Percentiles rank a stretch among this genome's conserved stretches.
Evolutionary conservation across 768 basidiomycete species (phyloP).

Genomic region (Pholiota conissans): DNA sequence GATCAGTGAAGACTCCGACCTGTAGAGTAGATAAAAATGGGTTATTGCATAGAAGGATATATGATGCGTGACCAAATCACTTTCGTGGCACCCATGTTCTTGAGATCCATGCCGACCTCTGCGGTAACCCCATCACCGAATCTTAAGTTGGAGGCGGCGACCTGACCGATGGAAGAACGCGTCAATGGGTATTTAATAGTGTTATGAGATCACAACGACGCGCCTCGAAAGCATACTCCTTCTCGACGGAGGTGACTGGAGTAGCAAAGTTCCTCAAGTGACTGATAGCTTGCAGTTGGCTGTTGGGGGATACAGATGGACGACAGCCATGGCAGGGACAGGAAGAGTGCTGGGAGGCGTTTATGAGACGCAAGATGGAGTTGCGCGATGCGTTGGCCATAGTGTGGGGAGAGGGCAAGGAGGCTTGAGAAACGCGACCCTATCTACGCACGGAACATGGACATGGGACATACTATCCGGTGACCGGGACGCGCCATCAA

Average conservation of each 20-base stretch:
- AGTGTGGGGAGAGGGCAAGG: constrained; percentile 13
- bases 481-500: neutral
- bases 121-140: constrained; percentile 90
- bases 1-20: constrained; percentile 95
- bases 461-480: neutral
- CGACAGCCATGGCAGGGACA: constrained; percentile 82
- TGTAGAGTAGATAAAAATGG: constrained; percentile 31
- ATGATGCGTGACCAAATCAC: constrained; percentile 31
- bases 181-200: neutral
- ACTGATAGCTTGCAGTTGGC: constrained; percentile 47
- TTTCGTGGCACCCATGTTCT: constrained; percentile 90
- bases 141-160: constrained; percentile 84
- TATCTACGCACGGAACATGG: neutral
- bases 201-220: constrained; percentile 4
- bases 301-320: constrained; percentile 39
- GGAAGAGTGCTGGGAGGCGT: constrained; percentile 65
- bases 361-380: constrained; percentile 73
- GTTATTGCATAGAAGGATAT: neutral
- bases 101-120: constrained; percentile 92
- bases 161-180: constrained; percentile 36
- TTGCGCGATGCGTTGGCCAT: constrained; percentile 59
- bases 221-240: constrained; percentile 93
- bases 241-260: constrained; percentile 69
- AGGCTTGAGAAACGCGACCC: neutral
- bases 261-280: constrained; percentile 77